These are phyloP conservation scores for Fusarium incarnatum DNA, from an alignment of 2,329 filamentous ascomycete species.

Conservation along the genomic window DNA sequence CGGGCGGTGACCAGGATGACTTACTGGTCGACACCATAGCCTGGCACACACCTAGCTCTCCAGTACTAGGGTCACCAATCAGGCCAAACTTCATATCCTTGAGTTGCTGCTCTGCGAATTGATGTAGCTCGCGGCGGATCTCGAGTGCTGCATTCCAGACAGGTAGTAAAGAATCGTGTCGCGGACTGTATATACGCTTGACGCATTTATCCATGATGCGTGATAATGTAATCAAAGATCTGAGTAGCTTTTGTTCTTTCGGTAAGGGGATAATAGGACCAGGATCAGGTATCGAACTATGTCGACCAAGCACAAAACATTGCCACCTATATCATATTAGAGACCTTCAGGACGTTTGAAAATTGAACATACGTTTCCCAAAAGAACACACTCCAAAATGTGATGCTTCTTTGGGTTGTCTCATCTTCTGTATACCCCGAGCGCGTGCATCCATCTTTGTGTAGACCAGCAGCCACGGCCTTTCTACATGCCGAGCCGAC, in stretches of 20 bases:
- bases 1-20: slow-evolving; percentile 11
- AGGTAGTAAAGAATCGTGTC: slow-evolving; percentile 52
- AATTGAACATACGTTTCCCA: slow-evolving; percentile 54
- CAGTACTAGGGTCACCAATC: slow-evolving; percentile 51
- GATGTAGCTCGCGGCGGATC: slow-evolving; percentile 47
- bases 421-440: slow-evolving; percentile 49
- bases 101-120: slow-evolving; percentile 47
- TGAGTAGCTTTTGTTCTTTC: slow-evolving; percentile 53
- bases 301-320: slow-evolving; percentile 57
- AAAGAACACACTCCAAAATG: slow-evolving; percentile 53
- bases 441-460: slow-evolving; percentile 54
- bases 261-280: slow-evolving; percentile 53
- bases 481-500: slow-evolving; percentile 56
- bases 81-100: slow-evolving; percentile 51
- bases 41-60: slow-evolving; percentile 55
- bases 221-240: slow-evolving; percentile 51
- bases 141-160: slow-evolving; percentile 50
- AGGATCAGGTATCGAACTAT: slow-evolving; percentile 53
- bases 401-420: slow-evolving; percentile 52
- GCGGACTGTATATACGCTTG: slow-evolving; percentile 55
- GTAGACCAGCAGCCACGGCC: slow-evolving; percentile 57
- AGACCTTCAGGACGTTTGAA: not conserved
- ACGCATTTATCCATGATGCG: slow-evolving; percentile 56
- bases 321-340: slow-evolving; percentile 51
- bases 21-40: slow-evolving; percentile 55